A percentile compares a stretch with the other conserved stretches of the same genome.
Evolutionary conservation across 495 filamentous ascomycete genomes (phyloP).

Genomic region (Bacidia rubella): DNA sequence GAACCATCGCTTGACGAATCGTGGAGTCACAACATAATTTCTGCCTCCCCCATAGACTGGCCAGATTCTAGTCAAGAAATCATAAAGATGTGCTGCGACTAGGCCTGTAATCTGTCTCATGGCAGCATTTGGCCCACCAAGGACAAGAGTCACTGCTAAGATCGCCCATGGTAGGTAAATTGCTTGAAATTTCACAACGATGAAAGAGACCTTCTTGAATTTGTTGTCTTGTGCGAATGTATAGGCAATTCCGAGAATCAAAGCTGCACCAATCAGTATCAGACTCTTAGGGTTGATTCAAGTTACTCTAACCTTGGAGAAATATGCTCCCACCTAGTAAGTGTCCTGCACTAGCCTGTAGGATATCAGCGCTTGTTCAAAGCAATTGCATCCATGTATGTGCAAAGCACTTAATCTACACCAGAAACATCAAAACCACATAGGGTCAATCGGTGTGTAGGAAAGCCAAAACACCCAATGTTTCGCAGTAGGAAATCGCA

Average conservation of each 20-base stretch:
- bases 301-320: constrained; percentile 34
- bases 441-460: constrained; percentile 54
- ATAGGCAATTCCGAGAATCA: constrained; percentile 67
- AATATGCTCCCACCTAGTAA: constrained; percentile 40
- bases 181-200: constrained; percentile 62
- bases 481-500: constrained; percentile 44
- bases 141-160: constrained; percentile 53
- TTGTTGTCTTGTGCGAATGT: constrained; percentile 74
- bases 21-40: constrained; percentile 58
- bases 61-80: constrained; percentile 72
- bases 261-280: constrained; percentile 36
- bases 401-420: constrained; percentile 7
- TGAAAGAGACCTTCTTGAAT: constrained; percentile 52
- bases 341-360: constrained; percentile 37
- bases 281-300: constrained; percentile 1
- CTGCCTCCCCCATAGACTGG: constrained; percentile 68
- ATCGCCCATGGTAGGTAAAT: constrained; percentile 65
- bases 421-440: too few species aligned
- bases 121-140: constrained; percentile 31
- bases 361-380: constrained; percentile 23
- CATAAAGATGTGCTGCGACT: constrained; percentile 68
- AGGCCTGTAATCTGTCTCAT: constrained; percentile 53
- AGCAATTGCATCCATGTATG: constrained; percentile 10
- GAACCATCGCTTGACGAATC: constrained; percentile 49
- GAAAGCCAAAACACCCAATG: constrained; percentile 69